Evolutionary conservation across 192 early-diverging fungal species (phyloP), one percentile per base, ranked within the genome.

Genomic region (Coemansia sp.): DNA sequence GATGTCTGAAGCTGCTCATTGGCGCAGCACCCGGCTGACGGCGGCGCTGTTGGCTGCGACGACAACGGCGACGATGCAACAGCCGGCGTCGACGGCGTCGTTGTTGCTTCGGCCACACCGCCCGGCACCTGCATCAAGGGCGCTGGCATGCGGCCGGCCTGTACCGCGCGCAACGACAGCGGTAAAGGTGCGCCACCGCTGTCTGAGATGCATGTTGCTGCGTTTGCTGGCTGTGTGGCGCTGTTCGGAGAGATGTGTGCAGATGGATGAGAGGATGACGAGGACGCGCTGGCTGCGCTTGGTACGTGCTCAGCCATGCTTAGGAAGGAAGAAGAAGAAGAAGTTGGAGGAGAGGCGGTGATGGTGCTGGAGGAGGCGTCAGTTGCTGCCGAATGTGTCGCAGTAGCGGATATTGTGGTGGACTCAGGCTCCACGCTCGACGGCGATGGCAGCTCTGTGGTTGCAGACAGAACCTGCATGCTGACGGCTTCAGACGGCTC

Each of bases 121-220:
- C 27, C 63, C 10, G 50, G 50, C 37, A 64, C 61, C 50, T 60
- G 70, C 3, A 14, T 11, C 53, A 72, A 40, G 15, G 70, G 62
- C 22, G 65, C 47, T 11, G 69, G 68, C 55, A 68, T 68, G 47
- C 59, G 69, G 11, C 75, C 65, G 11, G 58, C 71, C 34, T 67
- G 75, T 19, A 59, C 48, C 3, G 59, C 61, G 25, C 69, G 69
- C 11, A 62, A 44, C 3, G 69, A 55, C 20, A 78, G 55, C 15
- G 68, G 36, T 3, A 61, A 40, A 0, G 69, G 62, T 40, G 62
- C 59, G 59, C 60, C 60, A 54, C 61, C 33, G 33, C 9, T 47
- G 47, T 53, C 57, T 38, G 47, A 36, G 55, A 33, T 37, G 47
- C 33, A 57, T 13, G 55, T 28, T 20, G 55, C 22, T n/a, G 58